These are phyloP conservation scores for Scedosporium dehoogii DNA, from an alignment of 2,329 filamentous ascomycete genomes.

Conservation along the genomic window DNA sequence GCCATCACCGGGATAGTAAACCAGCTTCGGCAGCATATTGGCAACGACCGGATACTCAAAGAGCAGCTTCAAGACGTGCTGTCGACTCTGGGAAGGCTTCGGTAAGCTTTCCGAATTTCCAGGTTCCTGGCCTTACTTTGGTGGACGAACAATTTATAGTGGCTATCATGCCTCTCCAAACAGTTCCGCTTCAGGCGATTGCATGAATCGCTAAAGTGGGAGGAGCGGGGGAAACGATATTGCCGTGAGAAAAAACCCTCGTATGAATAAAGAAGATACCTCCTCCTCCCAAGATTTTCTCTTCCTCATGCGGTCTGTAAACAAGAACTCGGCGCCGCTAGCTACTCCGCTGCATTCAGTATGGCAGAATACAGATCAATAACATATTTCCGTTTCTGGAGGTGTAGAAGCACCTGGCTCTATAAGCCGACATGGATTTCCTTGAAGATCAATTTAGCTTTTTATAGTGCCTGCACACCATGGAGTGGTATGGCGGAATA, in stretches of 20 bases:
- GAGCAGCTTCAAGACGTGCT: slow-evolving; percentile 37
- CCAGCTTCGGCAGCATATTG: slow-evolving; percentile 26
- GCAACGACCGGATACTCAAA: slow-evolving; percentile 21
- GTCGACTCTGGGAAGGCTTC: slow-evolving; percentile 18
- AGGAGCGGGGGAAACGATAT: background rate
- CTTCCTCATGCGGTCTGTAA: background rate
- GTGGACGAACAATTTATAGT: background rate
- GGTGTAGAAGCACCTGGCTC: background rate
- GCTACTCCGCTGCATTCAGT: background rate
- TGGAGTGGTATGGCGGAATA: background rate
- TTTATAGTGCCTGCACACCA: background rate
- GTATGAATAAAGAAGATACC: background rate
- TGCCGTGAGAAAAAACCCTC: background rate
- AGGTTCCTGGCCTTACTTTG: background rate
- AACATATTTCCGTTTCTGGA: background rate
- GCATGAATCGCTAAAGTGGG: slow-evolving; percentile 1
- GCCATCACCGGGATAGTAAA: slow-evolving; percentile 39
- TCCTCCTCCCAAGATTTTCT: background rate
- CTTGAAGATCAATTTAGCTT: slow-evolving; percentile 1
- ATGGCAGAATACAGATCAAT: background rate
- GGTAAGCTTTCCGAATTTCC: background rate
- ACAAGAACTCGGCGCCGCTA: background rate
- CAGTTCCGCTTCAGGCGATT: background rate
- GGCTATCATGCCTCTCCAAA: background rate
- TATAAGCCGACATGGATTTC: background rate